Conservation (phyloP, 2,329 filamentous ascomycete genomes). For the Myriosclerotinia scirpicola region DNA sequence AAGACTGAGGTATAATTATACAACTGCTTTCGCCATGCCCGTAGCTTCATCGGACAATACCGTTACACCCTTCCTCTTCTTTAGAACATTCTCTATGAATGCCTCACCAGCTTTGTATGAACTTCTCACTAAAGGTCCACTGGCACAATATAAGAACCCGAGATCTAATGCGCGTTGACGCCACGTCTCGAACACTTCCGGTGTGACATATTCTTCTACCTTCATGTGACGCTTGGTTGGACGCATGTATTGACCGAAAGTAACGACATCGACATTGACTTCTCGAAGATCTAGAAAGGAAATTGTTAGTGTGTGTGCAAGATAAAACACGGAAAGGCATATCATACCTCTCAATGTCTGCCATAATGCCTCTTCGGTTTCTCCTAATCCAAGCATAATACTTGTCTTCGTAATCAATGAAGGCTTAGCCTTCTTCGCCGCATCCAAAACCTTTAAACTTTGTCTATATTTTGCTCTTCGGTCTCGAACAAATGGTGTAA, state of each 20-base stretch:
- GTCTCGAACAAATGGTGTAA: conserved; percentile 89
- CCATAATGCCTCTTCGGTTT: conserved; percentile 84
- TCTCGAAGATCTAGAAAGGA: conserved; percentile 67
- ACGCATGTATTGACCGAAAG: conserved; percentile 99
- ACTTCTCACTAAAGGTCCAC: conserved; percentile 86
- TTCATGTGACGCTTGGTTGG: conserved; percentile 97
- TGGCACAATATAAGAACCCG: conserved; percentile 96
- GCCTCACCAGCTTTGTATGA: conserved; percentile 98
- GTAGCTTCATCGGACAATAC: conserved; percentile 36
- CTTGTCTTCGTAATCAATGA: conserved; percentile 97
- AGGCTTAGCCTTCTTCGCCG: conserved; percentile 73
- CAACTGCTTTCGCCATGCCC: conserved; percentile 37
- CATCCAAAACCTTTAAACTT: conserved; percentile 74
- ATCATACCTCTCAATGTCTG: conserved; percentile 67
- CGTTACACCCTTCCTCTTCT: conserved; percentile 39
- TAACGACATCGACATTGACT: conserved; percentile 86
- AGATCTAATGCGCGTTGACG: conserved; percentile 84
- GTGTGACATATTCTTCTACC: conserved; percentile 92
- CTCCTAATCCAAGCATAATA: conserved; percentile 92
- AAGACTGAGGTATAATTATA: conserved; percentile 17
- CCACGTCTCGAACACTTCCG: conserved; percentile 90
- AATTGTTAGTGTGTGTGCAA: conserved; percentile 23
- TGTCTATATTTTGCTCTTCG: conserved; percentile 86
- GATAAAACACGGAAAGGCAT: not conserved
- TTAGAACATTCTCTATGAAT: conserved; percentile 95